Evolutionary conservation across 345 rosid species (phyloP).

Genomic region (Geranium rotundifolium): DNA sequence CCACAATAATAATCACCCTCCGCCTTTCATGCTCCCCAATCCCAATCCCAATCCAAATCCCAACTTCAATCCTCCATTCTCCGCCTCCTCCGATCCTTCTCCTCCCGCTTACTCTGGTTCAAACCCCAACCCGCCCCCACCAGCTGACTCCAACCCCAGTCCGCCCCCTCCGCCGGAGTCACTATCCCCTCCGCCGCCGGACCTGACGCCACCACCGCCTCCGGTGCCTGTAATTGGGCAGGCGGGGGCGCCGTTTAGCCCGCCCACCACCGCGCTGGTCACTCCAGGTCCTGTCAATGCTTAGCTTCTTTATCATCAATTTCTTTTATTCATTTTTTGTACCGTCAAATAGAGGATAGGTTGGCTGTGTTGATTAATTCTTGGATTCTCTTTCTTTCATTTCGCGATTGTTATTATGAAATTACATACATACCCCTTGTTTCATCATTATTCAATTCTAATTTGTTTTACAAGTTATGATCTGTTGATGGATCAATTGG

Average conservation of each 20-base stretch:
- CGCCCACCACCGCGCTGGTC: conserved; percentile 35
- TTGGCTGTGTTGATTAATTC: too few relatives aligned
- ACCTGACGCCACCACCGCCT: conserved; percentile 9
- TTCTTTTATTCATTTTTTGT: neutral
- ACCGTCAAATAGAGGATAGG: neutral
- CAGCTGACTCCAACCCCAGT: neutral
- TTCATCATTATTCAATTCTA: neutral
- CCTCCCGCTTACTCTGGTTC: neutral
- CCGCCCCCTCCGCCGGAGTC: neutral
- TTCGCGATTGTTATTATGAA: neutral
- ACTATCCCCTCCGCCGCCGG: neutral
- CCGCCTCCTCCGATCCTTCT: conserved; percentile 10
- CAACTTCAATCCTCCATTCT: neutral
- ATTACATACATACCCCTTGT: neutral
- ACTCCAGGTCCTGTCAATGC: conserved; percentile 63
- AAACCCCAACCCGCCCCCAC: neutral
- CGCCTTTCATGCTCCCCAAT: conserved; percentile 30
- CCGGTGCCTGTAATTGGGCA: conserved; percentile 13
- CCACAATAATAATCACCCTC: conserved; percentile 38
- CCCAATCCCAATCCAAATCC: conserved; percentile 5
- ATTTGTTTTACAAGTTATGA: too few relatives aligned
- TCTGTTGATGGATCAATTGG: too few relatives aligned
- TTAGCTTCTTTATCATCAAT: conserved; percentile 14
- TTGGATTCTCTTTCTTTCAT: neutral
- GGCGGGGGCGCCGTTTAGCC: conserved; percentile 42